These are phyloP conservation scores for Brassica juncea DNA, from an alignment of 345 rosid species.

Conservation along the genomic window DNA sequence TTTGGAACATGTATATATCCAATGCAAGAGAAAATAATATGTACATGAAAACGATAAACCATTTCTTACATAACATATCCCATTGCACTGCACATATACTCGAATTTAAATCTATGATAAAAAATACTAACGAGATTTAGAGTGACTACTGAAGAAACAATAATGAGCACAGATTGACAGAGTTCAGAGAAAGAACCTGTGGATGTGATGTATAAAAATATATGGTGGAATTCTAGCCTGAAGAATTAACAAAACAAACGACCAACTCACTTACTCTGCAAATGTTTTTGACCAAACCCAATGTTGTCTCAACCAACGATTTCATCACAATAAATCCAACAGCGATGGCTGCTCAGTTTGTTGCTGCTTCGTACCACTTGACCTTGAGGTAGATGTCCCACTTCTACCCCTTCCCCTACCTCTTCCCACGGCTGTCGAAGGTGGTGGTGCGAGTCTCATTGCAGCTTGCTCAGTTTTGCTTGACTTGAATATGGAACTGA, in stretches of 20 bases:
- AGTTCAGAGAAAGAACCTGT: slow-evolving; percentile 13
- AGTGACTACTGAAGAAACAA: slow-evolving; percentile 6
- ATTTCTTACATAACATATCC: neutral
- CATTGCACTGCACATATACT: slow-evolving; percentile 5
- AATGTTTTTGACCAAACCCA: slow-evolving; percentile 1
- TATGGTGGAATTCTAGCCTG: neutral
- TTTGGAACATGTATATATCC: neutral
- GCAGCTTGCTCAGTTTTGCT: slow-evolving; percentile 61
- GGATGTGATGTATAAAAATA: neutral
- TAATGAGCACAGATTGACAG: slow-evolving; percentile 8
- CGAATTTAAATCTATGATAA: neutral
- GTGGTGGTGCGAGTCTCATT: slow-evolving; percentile 86
- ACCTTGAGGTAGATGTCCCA: slow-evolving; percentile 41
- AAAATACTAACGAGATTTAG: neutral
- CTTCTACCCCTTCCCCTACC: slow-evolving; percentile 67
- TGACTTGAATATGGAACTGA: slow-evolving; percentile 74
- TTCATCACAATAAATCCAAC: slow-evolving; percentile 64
- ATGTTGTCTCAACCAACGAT: neutral
- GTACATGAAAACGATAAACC: slow-evolving; percentile 10
- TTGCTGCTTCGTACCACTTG: slow-evolving; percentile 50
- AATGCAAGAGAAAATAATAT: neutral
- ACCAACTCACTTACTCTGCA: slow-evolving; percentile 17
- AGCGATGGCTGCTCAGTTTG: slow-evolving; percentile 57
- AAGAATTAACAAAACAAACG: slow-evolving; percentile 20
- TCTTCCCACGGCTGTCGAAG: slow-evolving; percentile 67